Conservation (phyloP, 495 filamentous ascomycete genomes). For the Penicillium verhagenii region DNA sequence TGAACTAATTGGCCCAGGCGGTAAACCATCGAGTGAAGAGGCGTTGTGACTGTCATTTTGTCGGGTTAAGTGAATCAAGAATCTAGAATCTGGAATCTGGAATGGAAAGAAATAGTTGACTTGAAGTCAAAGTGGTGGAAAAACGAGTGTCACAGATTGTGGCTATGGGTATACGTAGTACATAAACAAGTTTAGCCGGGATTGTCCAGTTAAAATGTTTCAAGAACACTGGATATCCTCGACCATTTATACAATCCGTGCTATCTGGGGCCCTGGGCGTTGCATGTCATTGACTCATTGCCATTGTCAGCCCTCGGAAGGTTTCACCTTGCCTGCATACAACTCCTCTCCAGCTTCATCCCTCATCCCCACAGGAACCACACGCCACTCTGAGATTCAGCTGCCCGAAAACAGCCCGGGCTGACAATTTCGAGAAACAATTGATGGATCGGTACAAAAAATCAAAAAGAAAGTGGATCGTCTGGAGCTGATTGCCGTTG, state of each 20-base stretch:
- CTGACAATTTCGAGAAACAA: neutral
- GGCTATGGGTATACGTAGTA: neutral
- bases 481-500: neutral
- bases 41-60: conserved; percentile 21
- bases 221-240: neutral
- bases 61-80: neutral
- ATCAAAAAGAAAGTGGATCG: neutral
- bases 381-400: neutral
- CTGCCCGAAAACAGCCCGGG: neutral
- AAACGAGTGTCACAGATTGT: neutral
- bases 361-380: neutral
- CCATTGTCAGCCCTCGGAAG: no score
- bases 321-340: no score
- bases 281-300: no score
- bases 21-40: conserved; percentile 25
- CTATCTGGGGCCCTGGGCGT: no score
- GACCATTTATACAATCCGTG: neutral
- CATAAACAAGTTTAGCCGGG: neutral
- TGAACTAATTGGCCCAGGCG: conserved; percentile 23
- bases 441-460: neutral
- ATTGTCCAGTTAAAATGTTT: no score
- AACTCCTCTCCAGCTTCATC: neutral
- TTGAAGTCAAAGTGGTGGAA: no score
- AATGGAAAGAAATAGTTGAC: no score
- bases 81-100: no score